Percentiles rank a stretch among this genome's conserved stretches.
phyloP scores from a whole-genome alignment of 225 moss, liverwort and hornwort species.

The Sphagnum contortum region DNA sequence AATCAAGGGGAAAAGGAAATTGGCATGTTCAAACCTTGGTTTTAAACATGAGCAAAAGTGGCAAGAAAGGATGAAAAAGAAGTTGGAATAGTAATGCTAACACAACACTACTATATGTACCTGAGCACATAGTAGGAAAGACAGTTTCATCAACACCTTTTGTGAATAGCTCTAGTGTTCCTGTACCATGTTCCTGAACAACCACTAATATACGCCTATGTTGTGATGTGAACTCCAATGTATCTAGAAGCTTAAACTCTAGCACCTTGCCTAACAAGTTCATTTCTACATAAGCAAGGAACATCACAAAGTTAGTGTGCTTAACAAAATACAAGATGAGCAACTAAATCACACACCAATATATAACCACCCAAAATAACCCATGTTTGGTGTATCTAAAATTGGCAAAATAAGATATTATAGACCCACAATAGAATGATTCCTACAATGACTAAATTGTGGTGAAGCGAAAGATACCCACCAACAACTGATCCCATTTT shows the following conservation, averaged over 20 bases:
- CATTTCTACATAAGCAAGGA: conserved; percentile 38
- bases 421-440: background rate
- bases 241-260: conserved; percentile 66
- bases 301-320: background rate
- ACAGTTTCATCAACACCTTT: conserved; percentile 95
- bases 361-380: background rate
- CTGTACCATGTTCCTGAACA: conserved; percentile 53
- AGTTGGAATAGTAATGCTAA: background rate
- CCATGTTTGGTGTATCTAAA: background rate
- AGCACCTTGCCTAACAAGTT: conserved; percentile 50
- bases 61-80: too few relatives aligned
- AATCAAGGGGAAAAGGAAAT: too few relatives aligned
- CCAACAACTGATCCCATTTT: conserved; percentile 53
- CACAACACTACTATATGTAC: conserved; percentile 16
- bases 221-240: conserved; percentile 91
- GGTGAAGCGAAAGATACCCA: conserved; percentile 8
- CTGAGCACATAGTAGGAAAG: conserved; percentile 51
- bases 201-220: conserved; percentile 92
- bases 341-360: too few relatives aligned
- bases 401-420: background rate
- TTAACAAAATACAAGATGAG: background rate
- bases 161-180: conserved; percentile 49
- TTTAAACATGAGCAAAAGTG: too few relatives aligned
- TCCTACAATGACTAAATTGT: background rate
- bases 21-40: too few relatives aligned